Evolutionary conservation across 2,329 filamentous ascomycete genomes (phyloP).

Genomic region (Calcarisporium arbuscula): DNA sequence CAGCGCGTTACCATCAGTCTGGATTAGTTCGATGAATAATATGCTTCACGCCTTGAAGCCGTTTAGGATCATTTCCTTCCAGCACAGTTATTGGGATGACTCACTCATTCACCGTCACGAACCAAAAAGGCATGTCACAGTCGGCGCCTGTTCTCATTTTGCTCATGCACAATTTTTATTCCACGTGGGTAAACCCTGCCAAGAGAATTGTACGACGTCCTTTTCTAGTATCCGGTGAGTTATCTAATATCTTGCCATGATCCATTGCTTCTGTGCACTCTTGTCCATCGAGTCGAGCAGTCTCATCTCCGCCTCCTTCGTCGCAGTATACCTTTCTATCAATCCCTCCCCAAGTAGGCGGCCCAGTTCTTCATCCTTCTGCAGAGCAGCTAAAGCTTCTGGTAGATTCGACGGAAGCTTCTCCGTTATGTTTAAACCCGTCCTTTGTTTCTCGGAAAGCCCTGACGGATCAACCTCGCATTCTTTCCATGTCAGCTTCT

Average conservation of each 20-base stretch:
- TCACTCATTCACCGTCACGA: no score
- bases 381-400: constrained; percentile 48
- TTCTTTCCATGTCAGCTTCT: constrained; percentile 44
- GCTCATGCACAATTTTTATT: no score
- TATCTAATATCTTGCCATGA: constrained; percentile 61
- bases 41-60: no score
- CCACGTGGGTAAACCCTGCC: no score
- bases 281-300: constrained; percentile 35
- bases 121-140: no score
- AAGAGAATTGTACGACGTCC: no score
- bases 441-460: constrained; percentile 40
- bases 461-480: constrained; percentile 47
- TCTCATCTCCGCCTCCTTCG: constrained; percentile 54
- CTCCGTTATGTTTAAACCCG: constrained; percentile 44
- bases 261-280: constrained; percentile 46
- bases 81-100: no score
- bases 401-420: constrained; percentile 49
- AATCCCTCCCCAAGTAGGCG: constrained; percentile 41
- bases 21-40: no score
- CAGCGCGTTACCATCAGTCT: no score
- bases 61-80: no score
- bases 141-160: no score
- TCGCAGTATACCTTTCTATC: constrained; percentile 47
- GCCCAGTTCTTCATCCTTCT: constrained; percentile 38
- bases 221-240: no score